Base-by-base conservation (phyloP, 2,329 filamentous ascomycete genomes). In the Cercospora zeae-maydis region DNA sequence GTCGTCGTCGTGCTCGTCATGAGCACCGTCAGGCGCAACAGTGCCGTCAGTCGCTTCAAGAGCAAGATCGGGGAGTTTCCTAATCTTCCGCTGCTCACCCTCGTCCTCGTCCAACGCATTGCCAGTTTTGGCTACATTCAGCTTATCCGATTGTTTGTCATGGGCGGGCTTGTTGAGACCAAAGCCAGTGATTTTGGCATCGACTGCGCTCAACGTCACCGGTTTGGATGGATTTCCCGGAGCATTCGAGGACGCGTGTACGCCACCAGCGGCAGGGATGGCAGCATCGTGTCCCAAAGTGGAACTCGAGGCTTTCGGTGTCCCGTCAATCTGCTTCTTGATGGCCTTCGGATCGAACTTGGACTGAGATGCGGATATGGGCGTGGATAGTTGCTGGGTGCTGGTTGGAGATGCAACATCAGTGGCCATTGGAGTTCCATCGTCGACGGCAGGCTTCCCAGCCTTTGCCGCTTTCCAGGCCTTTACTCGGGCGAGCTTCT, bases 341-440 rank as follows among this genome's bases (percentile, higher is more conserved):
- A 95, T 92, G 19, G 87, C 88, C 76, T 96, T 96, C 4, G 91
- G 90, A 70, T 96, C 90, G 71, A 95, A 93, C 75, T 95, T 96
- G 70, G 89, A 89, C 65, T 87, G 82, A 72, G 92, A 91, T 9
- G 85, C 81, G 16, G 19, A 21, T 13, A 34, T 19, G 42, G 55
- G 63, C 53, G 27, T 51, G 47, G 27, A 58, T 54, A 19, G 57
- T 59, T 45, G 11, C 53, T 45, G 58, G 39, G 33, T 51, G 54
- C 45, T 21, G 14, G 30, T 24, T 19, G 56, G 27, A 5, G 56
- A 30, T 42, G 56, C 14, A 13, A 49, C 14, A 14, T 24, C 31
- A 30, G 42, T 30, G 16, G 16, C 39, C 11, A 45, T 59, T 16
- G 55, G 55, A 54, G 59, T 59, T 4, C 49, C 45, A 33, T 59